Conservation (phyloP, 2,329 filamentous ascomycete genomes). For the Chaetomiaceae sp. region DNA sequence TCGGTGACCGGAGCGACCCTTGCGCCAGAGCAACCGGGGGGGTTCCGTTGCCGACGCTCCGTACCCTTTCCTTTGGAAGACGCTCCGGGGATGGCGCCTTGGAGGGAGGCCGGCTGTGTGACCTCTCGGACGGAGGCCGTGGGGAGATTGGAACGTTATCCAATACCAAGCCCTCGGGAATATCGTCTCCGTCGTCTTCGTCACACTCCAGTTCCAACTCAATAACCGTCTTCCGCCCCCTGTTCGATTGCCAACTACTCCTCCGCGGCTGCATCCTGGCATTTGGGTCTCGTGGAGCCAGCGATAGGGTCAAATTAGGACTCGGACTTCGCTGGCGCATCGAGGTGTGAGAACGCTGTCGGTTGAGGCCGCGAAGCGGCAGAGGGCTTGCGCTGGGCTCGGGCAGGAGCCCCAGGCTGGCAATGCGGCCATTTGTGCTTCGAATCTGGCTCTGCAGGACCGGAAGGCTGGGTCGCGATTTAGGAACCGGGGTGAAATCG, state of each 20-base stretch:
- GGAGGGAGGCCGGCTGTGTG: slow-evolving; percentile 48
- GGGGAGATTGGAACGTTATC: slow-evolving; percentile 81
- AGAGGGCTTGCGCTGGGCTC: slow-evolving; percentile 28
- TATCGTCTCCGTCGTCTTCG: slow-evolving; percentile 68
- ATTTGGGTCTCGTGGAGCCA: slow-evolving; percentile 39
- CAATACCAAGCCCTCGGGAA: slow-evolving; percentile 71
- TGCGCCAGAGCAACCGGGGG: slow-evolving; percentile 53
- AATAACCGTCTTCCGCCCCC: slow-evolving; percentile 58
- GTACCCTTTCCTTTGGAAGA: slow-evolving; percentile 43
- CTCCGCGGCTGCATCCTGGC: slow-evolving; percentile 40
- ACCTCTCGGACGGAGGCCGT: slow-evolving; percentile 51
- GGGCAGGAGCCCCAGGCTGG: slow-evolving; percentile 34
- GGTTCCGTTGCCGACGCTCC: slow-evolving; percentile 58
- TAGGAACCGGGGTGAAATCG: slow-evolving; percentile 27
- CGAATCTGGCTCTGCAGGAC: slow-evolving; percentile 42
- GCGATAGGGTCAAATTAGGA: slow-evolving; percentile 41
- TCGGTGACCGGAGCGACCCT: slow-evolving; percentile 53
- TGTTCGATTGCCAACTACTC: slow-evolving; percentile 66
- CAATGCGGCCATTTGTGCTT: slow-evolving; percentile 45
- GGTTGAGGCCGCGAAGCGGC: slow-evolving; percentile 31
- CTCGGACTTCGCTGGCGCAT: slow-evolving; percentile 47
- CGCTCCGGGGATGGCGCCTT: slow-evolving; percentile 49
- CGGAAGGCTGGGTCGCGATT: slow-evolving; percentile 39
- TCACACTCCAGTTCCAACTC: slow-evolving; percentile 72
- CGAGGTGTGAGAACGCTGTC: slow-evolving; percentile 36